These are phyloP conservation scores for Asclepias syriaca DNA, from an alignment of 257 asterid species.

Conservation along the genomic window DNA sequence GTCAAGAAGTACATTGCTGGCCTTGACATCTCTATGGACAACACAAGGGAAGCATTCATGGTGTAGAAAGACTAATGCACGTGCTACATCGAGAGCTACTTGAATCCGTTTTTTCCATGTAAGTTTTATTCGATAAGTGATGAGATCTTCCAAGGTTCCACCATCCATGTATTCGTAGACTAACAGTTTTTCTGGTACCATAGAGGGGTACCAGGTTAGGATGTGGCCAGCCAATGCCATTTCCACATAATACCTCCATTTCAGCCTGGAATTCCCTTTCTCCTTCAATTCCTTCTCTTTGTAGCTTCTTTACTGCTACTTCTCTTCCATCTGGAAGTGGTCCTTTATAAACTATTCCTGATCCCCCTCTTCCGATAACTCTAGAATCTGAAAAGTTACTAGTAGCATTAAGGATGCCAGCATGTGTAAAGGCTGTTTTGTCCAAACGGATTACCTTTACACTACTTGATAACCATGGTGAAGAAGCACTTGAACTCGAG, in stretches of 20 bases:
- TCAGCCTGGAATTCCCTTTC: conserved; percentile 85
- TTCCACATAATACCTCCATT: conserved; percentile 78
- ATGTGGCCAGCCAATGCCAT: conserved; percentile 88
- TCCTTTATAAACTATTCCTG: conserved; percentile 78
- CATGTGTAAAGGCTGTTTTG: conserved; percentile 71
- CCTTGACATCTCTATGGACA: conserved; percentile 90
- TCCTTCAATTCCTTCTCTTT: conserved; percentile 76
- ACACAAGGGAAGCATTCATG: conserved; percentile 83
- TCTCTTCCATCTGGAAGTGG: conserved; percentile 70
- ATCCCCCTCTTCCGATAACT: conserved; percentile 87
- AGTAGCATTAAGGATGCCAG: conserved; percentile 79
- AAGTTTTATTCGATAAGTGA: conserved; percentile 43
- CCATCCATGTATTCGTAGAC: conserved; percentile 96
- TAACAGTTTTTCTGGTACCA: conserved; percentile 72
- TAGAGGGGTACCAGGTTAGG: conserved; percentile 81
- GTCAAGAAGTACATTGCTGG: conserved; percentile 88
- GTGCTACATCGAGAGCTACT: conserved; percentile 70
- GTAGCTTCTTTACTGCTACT: conserved; percentile 81
- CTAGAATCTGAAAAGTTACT: conserved; percentile 61
- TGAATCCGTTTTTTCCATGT: conserved; percentile 59
- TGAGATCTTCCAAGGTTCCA: conserved; percentile 50
- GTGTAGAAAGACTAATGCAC: conserved; percentile 71
- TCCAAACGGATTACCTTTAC: conserved; percentile 75
- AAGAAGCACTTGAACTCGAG: conserved; percentile 56
- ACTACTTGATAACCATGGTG: conserved; percentile 62